A percentile compares a stretch with the other conserved stretches of the same genome.
These are phyloP conservation scores for Dendryphion nanum DNA, from an alignment of 2,329 filamentous ascomycete genomes.

Conservation along the genomic window DNA sequence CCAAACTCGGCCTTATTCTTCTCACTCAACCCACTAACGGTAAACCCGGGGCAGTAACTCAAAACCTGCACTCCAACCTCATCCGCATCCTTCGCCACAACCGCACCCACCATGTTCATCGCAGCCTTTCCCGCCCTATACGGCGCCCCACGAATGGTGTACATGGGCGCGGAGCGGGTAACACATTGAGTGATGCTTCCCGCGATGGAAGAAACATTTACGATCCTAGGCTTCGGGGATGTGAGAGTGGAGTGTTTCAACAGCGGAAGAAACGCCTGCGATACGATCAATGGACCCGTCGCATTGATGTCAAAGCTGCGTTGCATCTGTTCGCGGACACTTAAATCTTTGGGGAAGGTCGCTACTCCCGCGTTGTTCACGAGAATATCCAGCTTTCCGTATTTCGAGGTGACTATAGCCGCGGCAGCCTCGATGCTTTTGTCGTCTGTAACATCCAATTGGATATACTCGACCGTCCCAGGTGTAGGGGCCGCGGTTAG, in stretches of 20 bases:
- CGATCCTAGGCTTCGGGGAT: slow-evolving; percentile 15
- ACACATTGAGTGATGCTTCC: slow-evolving; percentile 28
- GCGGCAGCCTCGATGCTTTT: slow-evolving; percentile 40
- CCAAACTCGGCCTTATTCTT: slow-evolving; percentile 31
- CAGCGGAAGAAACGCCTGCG: slow-evolving; percentile 11
- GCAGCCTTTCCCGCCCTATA: slow-evolving; percentile 39
- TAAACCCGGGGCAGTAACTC: slow-evolving; percentile 36
- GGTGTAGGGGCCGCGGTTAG: slow-evolving; percentile 16
- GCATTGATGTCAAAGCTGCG: slow-evolving; percentile 22
- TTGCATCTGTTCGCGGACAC: slow-evolving; percentile 16
- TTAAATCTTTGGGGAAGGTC: slow-evolving; percentile 2
- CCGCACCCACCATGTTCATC: slow-evolving; percentile 38
- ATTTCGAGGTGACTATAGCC: slow-evolving; percentile 15
- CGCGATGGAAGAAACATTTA: slow-evolving; percentile 31
- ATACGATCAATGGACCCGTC: slow-evolving; percentile 12
- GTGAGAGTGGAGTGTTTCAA: slow-evolving; percentile 13
- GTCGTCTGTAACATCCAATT: slow-evolving; percentile 44
- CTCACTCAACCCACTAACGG: slow-evolving; percentile 22
- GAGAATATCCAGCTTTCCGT: slow-evolving; percentile 35
- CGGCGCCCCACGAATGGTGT: slow-evolving; percentile 15
- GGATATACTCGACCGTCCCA: slow-evolving; percentile 35
- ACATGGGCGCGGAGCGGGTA: slow-evolving; percentile 15
- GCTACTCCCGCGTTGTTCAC: slow-evolving; percentile 40
- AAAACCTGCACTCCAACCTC: slow-evolving; percentile 32
- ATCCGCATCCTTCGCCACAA: slow-evolving; percentile 25